Conservation (phyloP, 139 green algal genomes). For the Dunaliella primolecta region DNA sequence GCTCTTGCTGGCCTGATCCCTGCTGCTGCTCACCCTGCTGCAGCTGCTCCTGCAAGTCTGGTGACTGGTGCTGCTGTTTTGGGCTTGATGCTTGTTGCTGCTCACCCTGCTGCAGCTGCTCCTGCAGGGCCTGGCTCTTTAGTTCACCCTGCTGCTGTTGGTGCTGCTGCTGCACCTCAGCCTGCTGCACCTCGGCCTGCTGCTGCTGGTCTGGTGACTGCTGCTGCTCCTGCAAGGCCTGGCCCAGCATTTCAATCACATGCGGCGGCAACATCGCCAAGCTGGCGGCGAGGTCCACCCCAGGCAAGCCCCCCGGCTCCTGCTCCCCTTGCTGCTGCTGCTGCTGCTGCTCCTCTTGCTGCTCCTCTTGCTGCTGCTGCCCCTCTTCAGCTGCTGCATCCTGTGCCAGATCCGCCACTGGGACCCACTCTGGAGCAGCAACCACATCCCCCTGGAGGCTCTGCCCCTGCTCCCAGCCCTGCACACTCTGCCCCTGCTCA, state of each 20-base stretch:
- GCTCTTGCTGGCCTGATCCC: neutral
- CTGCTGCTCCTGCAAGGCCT: conserved; percentile 25
- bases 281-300: neutral
- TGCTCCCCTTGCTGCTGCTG: too few relatives aligned
- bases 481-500: neutral
- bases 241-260: neutral
- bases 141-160: neutral
- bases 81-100: neutral
- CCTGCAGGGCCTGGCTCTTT: neutral
- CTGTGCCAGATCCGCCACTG: too few relatives aligned
- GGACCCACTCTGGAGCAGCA: neutral
- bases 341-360: neutral
- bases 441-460: neutral
- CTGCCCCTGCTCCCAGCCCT: neutral
- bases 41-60: neutral
- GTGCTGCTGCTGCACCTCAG: neutral
- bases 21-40: neutral
- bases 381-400: neutral
- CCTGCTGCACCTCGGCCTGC: neutral
- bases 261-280: conserved; percentile 5
- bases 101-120: neutral
- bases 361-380: neutral
- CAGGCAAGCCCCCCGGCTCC: too few relatives aligned
- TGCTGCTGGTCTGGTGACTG: conserved; percentile 7
- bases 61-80: neutral